Conservation (phyloP, 805 yeast genomes). For the Candida oleophila region DNA sequence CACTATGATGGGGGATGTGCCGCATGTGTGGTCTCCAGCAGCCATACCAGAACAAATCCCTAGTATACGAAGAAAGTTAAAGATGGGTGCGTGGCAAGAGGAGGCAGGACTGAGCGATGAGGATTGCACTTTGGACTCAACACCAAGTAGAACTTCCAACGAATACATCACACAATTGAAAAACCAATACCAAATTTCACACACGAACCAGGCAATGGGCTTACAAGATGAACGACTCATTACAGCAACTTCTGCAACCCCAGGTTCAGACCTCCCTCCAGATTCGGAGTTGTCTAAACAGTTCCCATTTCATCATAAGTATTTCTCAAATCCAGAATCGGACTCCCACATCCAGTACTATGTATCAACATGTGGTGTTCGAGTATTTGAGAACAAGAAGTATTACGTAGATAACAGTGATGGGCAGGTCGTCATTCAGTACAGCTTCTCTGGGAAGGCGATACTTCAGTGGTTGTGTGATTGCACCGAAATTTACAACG, state of each 20-base stretch:
- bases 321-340: slow-evolving; percentile 86
- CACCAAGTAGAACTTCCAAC: not conserved
- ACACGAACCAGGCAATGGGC: not conserved
- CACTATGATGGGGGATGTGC: slow-evolving; percentile 60
- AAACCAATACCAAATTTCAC: not conserved
- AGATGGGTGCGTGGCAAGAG: not conserved
- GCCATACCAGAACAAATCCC: slow-evolving; percentile 45
- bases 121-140: not conserved
- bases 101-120: not conserved
- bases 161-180: not conserved
- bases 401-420: slow-evolving; percentile 22
- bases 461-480: slow-evolving; percentile 87
- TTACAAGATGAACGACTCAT: not conserved
- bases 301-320: slow-evolving; percentile 69
- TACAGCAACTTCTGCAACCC: too few relatives aligned
- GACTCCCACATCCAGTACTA: slow-evolving; percentile 81
- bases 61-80: not conserved
- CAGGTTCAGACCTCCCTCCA: too few relatives aligned
- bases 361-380: slow-evolving; percentile 61
- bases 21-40: slow-evolving; percentile 68
- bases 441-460: slow-evolving; percentile 71
- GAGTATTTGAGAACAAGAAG: slow-evolving; percentile 49
- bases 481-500: slow-evolving; percentile 69
- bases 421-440: slow-evolving; percentile 27
- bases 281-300: not conserved